Conservation (phyloP, 1,284 basidiomycete genomes). For the Termitomyces sp. region DNA sequence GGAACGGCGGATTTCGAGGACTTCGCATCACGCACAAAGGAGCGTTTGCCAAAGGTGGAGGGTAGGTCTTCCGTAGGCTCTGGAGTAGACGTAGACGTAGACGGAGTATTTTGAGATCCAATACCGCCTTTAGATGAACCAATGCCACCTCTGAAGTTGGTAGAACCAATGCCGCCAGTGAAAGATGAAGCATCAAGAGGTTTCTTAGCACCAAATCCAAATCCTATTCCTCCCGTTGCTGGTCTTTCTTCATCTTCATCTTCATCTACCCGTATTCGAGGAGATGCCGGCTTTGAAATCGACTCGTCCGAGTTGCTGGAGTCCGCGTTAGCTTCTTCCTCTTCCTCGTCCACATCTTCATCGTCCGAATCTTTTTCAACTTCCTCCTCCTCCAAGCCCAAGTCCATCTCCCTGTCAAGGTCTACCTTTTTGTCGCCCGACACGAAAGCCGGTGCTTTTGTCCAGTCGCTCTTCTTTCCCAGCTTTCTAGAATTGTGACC, state of each 20-base stretch:
- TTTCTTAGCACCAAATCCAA: conserved; percentile 32
- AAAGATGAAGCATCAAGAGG: conserved; percentile 19
- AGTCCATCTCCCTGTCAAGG: conserved; percentile 37
- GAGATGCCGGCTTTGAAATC: conserved; percentile 47
- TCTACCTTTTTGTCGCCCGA: conserved; percentile 51
- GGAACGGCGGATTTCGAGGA: conserved; percentile 40
- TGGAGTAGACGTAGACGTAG: conserved; percentile 21
- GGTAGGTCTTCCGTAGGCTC: conserved; percentile 26
- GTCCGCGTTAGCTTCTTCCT: conserved; percentile 34
- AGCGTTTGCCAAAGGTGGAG: conserved; percentile 33
- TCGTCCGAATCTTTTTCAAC: conserved; percentile 24
- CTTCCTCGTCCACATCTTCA: conserved; percentile 20
- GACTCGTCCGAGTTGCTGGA: conserved; percentile 38
- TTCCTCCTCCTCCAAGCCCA: conserved; percentile 34
- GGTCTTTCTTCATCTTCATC: conserved; percentile 33
- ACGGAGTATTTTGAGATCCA: conserved; percentile 27
- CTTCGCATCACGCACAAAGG: conserved; percentile 53
- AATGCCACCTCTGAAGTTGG: conserved; percentile 17
- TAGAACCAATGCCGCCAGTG: conserved; percentile 17
- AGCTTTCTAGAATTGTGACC: conserved; percentile 17
- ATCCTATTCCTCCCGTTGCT: conserved; percentile 48
- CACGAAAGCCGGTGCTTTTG: conserved; percentile 79
- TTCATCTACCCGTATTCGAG: conserved; percentile 48
- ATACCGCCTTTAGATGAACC: conserved; percentile 38
- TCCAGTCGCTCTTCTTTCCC: conserved; percentile 52